These are phyloP conservation scores for Fusarium dimerum DNA, from an alignment of 2,329 filamentous ascomycete species.

Conservation along the genomic window DNA sequence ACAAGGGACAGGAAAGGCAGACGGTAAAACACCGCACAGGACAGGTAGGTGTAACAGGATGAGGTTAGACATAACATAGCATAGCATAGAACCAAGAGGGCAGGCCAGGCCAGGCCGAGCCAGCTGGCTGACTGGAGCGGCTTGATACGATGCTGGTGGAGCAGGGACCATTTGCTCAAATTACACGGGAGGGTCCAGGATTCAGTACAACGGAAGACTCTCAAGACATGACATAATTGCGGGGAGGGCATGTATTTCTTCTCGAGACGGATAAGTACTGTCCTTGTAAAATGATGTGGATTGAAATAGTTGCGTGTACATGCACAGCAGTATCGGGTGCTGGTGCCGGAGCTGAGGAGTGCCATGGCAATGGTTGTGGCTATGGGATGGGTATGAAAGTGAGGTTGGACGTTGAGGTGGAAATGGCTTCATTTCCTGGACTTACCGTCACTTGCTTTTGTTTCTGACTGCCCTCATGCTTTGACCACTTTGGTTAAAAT, in stretches of 20 bases:
- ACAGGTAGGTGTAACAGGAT: background rate
- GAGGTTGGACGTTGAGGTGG: slow-evolving; percentile 12
- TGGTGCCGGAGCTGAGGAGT: too few relatives aligned
- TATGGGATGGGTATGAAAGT: background rate
- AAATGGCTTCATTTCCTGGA: slow-evolving; percentile 13
- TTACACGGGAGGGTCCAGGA: slow-evolving; percentile 37
- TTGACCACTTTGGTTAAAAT: slow-evolving; percentile 24
- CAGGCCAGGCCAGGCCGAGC: background rate
- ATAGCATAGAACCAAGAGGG: too few relatives aligned
- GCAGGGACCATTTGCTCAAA: slow-evolving; percentile 33
- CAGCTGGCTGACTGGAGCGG: slow-evolving; percentile 14
- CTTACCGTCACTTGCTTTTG: slow-evolving; percentile 12
- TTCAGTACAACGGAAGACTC: slow-evolving; percentile 31
- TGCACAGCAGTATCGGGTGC: too few relatives aligned
- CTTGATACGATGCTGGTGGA: slow-evolving; percentile 24
- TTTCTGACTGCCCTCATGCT: slow-evolving; percentile 23
- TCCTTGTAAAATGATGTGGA: background rate
- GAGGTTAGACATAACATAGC: slow-evolving; percentile 1
- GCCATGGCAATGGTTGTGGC: background rate
- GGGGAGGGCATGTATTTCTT: slow-evolving; percentile 27
- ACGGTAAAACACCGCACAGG: background rate
- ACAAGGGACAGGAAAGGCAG: background rate
- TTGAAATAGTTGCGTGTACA: background rate
- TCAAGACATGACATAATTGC: slow-evolving; percentile 51
- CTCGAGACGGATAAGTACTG: slow-evolving; percentile 16